Conservation (phyloP, 1,284 basidiomycete genomes). For the Ustilago bromivora region DNA sequence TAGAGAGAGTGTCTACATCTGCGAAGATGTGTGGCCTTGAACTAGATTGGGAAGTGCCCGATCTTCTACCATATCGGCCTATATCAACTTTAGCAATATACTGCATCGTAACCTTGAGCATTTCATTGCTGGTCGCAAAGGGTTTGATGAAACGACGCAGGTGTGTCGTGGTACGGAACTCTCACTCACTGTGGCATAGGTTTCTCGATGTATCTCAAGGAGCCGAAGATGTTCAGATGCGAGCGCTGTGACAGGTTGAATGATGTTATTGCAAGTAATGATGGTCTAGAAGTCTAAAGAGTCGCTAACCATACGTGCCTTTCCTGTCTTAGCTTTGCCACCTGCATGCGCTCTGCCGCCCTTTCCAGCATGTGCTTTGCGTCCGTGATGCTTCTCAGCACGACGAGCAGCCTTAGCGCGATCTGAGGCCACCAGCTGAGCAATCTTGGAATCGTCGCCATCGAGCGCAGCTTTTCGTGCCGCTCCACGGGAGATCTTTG, state of each 20-base stretch:
- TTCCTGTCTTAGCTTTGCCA: slow-evolving; percentile 72
- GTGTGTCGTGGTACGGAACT: no score
- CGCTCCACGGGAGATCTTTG: slow-evolving; percentile 38
- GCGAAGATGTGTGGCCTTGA: no score
- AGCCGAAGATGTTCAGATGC: no score
- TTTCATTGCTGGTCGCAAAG: no score
- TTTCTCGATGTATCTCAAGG: no score
- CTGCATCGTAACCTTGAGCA: no score
- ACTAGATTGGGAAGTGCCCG: no score
- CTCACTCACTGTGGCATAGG: no score
- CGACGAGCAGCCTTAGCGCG: slow-evolving; percentile 48
- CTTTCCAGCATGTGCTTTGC: slow-evolving; percentile 53
- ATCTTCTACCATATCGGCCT: no score
- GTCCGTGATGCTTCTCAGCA: slow-evolving; percentile 56
- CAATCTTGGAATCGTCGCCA: slow-evolving; percentile 45
- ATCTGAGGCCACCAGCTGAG: slow-evolving; percentile 54
- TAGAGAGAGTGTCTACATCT: no score
- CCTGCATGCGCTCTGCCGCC: slow-evolving; percentile 75
- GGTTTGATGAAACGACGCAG: no score
- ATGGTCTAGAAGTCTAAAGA: slow-evolving; percentile 40
- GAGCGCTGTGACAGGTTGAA: not conserved
- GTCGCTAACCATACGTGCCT: slow-evolving; percentile 47
- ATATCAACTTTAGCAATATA: no score
- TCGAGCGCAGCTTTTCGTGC: slow-evolving; percentile 32
- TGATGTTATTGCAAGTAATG: slow-evolving; percentile 3